Evolutionary conservation across 2,329 filamentous ascomycete genomes (phyloP), one percentile per base, ranked within the genome.

Genomic region (Penicillium sp.): DNA sequence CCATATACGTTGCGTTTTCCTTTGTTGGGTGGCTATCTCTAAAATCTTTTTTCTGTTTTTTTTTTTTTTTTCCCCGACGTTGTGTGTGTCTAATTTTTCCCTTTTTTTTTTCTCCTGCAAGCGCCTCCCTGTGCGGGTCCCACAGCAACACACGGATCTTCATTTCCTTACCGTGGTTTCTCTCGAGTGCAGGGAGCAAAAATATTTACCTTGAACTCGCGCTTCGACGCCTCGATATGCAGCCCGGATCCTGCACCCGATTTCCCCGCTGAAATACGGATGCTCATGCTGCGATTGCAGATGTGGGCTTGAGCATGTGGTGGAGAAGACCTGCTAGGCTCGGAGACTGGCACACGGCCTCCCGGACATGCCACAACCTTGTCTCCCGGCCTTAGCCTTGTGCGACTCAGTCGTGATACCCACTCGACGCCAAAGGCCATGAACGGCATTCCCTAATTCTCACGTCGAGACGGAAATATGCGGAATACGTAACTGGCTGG

Each of bases 1-100:
- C 1, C 5, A 48, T 60, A 55, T 62, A 51, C 54, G 54, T 54
- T 53, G 55, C 10, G 18, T 56, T 57, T 61, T 58, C 54, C 54
- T 55, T 53, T 62, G 51, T 58, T 56, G 61, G 61, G 63, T 43
- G 57, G 59, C 48, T 55, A 53, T 59, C 49, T 64, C 45, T 16
- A 20, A 38, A 20, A 20, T 36, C 35, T 11, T 20, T 51, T 56
- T 58, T 54, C 40, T 60, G 27, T 42, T 47, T 35, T 41, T 51
- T 47, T 41, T 2, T 9, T 18, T 38, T 50, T 53, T 48, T 43
- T 49, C 39, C 39, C 16, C 48, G 46, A 44, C 39, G 46, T 36
- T 51, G 48, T 47, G 46, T 44, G 40, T 35, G 44, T 47, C 41
- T 33, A 25, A 27, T 38, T 44, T 45, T 48, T 30, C 7, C 11